Evolutionary conservation across 2,329 filamentous ascomycete species (phyloP).

Genomic region (Thermoascus crustaceus): DNA sequence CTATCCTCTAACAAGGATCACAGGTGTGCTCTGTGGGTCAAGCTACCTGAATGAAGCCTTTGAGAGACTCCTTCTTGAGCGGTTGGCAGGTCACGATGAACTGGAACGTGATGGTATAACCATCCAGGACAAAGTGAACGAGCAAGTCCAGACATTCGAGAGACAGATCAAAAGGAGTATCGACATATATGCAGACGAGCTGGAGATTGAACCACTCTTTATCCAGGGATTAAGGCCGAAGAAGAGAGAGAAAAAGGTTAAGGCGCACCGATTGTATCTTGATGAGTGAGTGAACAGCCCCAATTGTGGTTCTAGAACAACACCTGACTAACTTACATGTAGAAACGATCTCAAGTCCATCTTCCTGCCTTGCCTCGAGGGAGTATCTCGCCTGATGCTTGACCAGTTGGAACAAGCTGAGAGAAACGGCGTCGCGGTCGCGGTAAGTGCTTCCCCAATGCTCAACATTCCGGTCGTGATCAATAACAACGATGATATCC

Average conservation of each 20-base stretch:
- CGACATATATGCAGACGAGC: neutral
- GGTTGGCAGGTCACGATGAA: constrained; percentile 7
- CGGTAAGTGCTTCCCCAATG: neutral
- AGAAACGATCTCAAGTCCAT: constrained; percentile 15
- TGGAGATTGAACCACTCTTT: constrained; percentile 2
- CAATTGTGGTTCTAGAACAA: neutral
- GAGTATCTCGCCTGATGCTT: constrained; percentile 11
- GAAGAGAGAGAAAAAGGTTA: constrained; percentile 1
- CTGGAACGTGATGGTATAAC: too few species aligned
- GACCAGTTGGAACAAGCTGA: constrained; percentile 18
- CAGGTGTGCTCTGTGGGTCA: constrained; percentile 20
- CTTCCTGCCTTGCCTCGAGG: constrained; percentile 12
- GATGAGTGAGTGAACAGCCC: neutral
- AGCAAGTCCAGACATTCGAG: too few species aligned
- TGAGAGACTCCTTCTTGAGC: constrained; percentile 10
- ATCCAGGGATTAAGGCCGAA: constrained; percentile 4
- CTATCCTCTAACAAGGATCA: too few species aligned
- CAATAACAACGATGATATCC: too few species aligned
- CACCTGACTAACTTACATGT: neutral
- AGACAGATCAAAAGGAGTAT: too few species aligned
- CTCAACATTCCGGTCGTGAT: neutral
- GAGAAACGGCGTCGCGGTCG: constrained; percentile 9
- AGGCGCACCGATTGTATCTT: neutral
- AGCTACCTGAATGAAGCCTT: constrained; percentile 25
- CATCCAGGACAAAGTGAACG: too few species aligned